Percentiles rank a stretch among this genome's conserved stretches.
phyloP scores from a whole-genome alignment of 2,329 filamentous ascomycete species.

The Cordyceps farinosa region DNA sequence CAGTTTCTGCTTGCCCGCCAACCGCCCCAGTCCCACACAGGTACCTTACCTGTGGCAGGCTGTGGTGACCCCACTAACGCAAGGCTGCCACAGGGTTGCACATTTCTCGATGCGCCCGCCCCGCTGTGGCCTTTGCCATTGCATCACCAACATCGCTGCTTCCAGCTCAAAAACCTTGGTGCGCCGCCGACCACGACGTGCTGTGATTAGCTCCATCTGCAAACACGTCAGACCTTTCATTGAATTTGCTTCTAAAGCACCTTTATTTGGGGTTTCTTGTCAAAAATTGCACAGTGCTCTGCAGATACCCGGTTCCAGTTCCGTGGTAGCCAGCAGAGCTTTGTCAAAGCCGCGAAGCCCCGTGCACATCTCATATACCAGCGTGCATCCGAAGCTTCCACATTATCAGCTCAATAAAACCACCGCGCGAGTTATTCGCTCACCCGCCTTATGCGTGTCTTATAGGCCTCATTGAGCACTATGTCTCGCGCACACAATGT shows the following conservation, averaged over 20 bases:
- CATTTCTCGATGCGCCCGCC: neutral
- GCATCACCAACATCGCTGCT: slow-evolving; percentile 9
- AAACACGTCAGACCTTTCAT: neutral
- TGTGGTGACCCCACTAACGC: slow-evolving; percentile 7
- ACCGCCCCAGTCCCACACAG: neutral
- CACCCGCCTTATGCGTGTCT: neutral
- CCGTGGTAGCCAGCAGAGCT: neutral
- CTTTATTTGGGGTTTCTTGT: neutral
- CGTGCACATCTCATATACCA: neutral
- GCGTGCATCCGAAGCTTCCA: neutral
- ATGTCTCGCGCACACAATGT: slow-evolving; percentile 15
- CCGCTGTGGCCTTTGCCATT: neutral
- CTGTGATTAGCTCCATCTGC: neutral
- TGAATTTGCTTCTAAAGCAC: neutral
- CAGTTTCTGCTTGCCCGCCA: neutral
- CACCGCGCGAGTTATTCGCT: neutral
- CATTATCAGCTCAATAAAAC: neutral
- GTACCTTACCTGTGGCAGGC: slow-evolving; percentile 1
- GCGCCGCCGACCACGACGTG: neutral
- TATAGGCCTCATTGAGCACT: neutral
- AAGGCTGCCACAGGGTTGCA: neutral
- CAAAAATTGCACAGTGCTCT: neutral
- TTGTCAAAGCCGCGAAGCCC: neutral
- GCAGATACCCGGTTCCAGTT: neutral
- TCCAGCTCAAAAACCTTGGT: neutral